Percentiles rank a stretch among this genome's conserved stretches.
phyloP scores from a whole-genome alignment of 805 yeast genomes.

The Wickerhamiella azyma region DNA sequence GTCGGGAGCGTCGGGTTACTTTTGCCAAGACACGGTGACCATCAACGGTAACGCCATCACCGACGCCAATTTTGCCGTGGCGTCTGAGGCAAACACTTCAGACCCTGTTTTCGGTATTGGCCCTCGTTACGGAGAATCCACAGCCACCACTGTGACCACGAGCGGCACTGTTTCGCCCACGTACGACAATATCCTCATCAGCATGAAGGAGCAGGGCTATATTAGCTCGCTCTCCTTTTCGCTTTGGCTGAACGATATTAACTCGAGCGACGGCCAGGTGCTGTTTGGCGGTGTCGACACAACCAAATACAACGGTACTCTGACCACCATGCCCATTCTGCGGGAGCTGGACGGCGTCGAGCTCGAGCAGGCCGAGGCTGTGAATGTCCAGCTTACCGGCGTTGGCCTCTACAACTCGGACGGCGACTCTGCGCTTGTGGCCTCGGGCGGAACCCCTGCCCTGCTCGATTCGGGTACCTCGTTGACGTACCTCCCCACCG shows the following conservation, averaged over 20 bases:
- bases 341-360: conserved; percentile 7
- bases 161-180: conserved; percentile 14
- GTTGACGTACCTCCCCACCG: conserved; percentile 31
- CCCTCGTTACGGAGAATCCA: conserved; percentile 24
- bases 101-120: conserved; percentile 38
- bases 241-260: conserved; percentile 30
- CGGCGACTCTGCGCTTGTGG: conserved; percentile 10
- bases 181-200: conserved; percentile 25
- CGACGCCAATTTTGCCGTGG: conserved; percentile 58
- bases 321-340: conserved; percentile 26
- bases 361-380: background rate
- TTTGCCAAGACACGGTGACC: conserved; percentile 47
- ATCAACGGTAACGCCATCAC: conserved; percentile 40
- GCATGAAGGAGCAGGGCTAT: conserved; percentile 29
- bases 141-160: conserved; percentile 19
- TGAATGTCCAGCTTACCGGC: conserved; percentile 12
- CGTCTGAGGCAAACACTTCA: conserved; percentile 48
- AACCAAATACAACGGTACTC: conserved; percentile 29
- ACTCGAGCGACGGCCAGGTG: conserved; percentile 26
- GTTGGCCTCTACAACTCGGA: conserved; percentile 12
- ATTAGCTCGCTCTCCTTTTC: conserved; percentile 34
- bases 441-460: conserved; percentile 22
- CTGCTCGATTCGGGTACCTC: conserved; percentile 45
- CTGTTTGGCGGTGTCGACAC: conserved; percentile 35
- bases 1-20: conserved; percentile 39